Conservation (phyloP, 2,329 filamentous ascomycete genomes). For the Aspergillus vadensis region DNA sequence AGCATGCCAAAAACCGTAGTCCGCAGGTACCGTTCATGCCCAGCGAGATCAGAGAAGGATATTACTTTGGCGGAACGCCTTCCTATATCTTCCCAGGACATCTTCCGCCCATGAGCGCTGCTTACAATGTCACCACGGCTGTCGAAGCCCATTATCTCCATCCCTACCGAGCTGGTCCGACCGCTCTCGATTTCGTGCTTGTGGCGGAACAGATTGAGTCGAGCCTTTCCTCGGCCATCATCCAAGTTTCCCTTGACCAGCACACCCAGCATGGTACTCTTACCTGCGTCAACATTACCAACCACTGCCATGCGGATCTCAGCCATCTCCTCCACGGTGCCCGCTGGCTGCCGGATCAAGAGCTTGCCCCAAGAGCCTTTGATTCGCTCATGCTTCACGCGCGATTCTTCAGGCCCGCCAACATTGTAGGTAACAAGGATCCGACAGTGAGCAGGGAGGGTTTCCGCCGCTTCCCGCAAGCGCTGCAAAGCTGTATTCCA, state of each 20-base stretch:
- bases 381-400: conserved; percentile 65
- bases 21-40: conserved; percentile 90
- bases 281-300: conserved; percentile 95
- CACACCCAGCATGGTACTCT: conserved; percentile 93
- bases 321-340: conserved; percentile 80
- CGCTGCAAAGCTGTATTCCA: conserved; percentile 73
- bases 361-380: conserved; percentile 82
- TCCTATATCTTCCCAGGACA: conserved; percentile 98
- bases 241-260: conserved; percentile 94
- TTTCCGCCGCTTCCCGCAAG: conserved; percentile 65
- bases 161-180: conserved; percentile 91
- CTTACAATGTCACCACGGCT: conserved; percentile 79
- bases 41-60: conserved; percentile 91
- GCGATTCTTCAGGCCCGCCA: conserved; percentile 72
- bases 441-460: conserved; percentile 71
- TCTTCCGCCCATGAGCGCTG: conserved; percentile 78
- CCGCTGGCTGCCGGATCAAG: conserved; percentile 74
- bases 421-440: conserved; percentile 89
- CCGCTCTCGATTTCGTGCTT: conserved; percentile 98
- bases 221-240: conserved; percentile 88
- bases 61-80: conserved; percentile 94
- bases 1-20: conserved; percentile 96
- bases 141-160: conserved; percentile 99
- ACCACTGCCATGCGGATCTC: conserved; percentile 97
- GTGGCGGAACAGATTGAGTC: conserved; percentile 94